Base-by-base conservation (phyloP, 1,139 yeast species). In the Yamadazyma friedrichii region DNA sequence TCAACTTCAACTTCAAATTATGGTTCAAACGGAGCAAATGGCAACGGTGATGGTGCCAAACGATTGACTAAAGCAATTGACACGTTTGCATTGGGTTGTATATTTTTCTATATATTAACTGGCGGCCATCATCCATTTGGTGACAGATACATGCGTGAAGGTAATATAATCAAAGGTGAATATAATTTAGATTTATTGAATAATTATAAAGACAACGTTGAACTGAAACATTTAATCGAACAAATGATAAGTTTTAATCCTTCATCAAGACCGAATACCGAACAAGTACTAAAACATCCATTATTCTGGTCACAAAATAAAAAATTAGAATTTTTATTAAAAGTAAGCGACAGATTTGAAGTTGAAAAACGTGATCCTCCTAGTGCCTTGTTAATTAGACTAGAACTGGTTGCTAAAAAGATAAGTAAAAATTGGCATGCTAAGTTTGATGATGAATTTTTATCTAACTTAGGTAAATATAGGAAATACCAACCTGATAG, bases 101-200 rank as follows among this genome's bases (percentile, higher is more conserved):
- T 93, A 0, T 94, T 88, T 57, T 91, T 78, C 58, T 94, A 89
- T 57, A 85, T 91, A 31, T 64, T 94, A 35, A 78, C 96, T 0
- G 78, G 78, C 11, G 98, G 99, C 0, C 61, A 64, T n/a, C 98
- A 93, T 67, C 98, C 98, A 3, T 93, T 88, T 67, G 98, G 98
- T 10, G 95, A 87, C 54, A 70, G 88, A 41, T 89, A 88, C 52
- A 63, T 84, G 53, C 74, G 98, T 39, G 98, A 93, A 56, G 94
- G 86, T 13, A 89, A 93, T 56, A 91, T 93, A 30, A 82, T 89
- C 45, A 85, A 80, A 51, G 87, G 85, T 15, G 74, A 76, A n/a
- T 84, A 69, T 56, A 71, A 76, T 42, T 62, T 91, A 34, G 73
- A 76, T 2, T 48, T 57, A 15, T 56, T 78, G 33, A 67, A 69